Evolutionary conservation across 306 rosid species (phyloP), one percentile per base, ranked within the genome.

Genomic region (Luffa aegyptiaca): DNA sequence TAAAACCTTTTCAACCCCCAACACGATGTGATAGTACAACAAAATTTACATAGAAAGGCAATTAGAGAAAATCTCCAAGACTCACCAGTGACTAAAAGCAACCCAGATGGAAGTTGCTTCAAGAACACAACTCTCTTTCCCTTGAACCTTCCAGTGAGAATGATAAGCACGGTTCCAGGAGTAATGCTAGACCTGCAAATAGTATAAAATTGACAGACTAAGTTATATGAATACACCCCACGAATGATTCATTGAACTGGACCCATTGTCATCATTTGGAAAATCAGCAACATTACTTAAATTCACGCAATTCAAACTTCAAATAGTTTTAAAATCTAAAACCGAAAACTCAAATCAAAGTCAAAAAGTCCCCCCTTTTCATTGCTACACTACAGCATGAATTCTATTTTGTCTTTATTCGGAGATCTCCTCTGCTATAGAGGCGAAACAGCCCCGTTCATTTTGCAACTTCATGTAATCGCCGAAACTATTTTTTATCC

Each of bases 21-120:
- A 70, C 17, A 45, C 37, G 7, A 20, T 10, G 58, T 5, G 75
- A 20, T n/a, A n/a, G 1, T 69, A 69, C 53, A 21, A 17, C 0
- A 48, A 72, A 72, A 48, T 1, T 21, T 5, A 26, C 12, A 31
- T 13, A 14, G 13, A 7, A 13, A 26, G 7, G 5, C 4, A 9
- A 35, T 12, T 9, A 61, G 31, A 31, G 37, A 51, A 53, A 56
- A 62, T 49, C 5, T 2, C 42, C 41, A 41, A 39, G 10, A 59
- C 85, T 79, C 76, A 90, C 95, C 95, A 20, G 96, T 83, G 16
- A 89, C 90, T 77, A 91, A 85, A 82, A 91, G 96, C 86, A 91
- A 84, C 9, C 96, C 96, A 75, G 96, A 91, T 16, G 96, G 81
- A 65, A 91, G 93, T 85, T 91, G 96, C 87, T 91, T 91, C 86